Percentiles rank a stretch among this genome's conserved stretches.
phyloP scores from a whole-genome alignment of 805 yeast species.

The Monosporozyma unispora region DNA sequence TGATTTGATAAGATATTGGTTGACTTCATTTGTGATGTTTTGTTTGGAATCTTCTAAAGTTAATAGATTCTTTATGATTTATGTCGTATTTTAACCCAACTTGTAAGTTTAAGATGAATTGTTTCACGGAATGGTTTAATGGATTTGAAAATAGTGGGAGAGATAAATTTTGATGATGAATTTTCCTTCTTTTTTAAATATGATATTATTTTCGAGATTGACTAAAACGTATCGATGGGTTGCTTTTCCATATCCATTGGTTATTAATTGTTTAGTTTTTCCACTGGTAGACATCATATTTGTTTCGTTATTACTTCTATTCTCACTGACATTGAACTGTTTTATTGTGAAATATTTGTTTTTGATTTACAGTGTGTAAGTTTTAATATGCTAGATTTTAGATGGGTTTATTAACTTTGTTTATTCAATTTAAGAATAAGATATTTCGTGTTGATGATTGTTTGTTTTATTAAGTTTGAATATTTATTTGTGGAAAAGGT shows the following conservation, averaged over 20 bases:
- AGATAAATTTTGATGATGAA: not conserved
- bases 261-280: not conserved
- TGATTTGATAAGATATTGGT: not conserved
- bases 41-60: not conserved
- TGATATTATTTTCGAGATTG: not conserved
- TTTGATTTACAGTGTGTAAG: not conserved
- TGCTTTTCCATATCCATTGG: not conserved
- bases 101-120: not conserved
- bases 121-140: not conserved
- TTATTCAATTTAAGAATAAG: not conserved
- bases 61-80: not conserved
- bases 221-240: not conserved
- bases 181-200: not conserved
- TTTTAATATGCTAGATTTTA: not conserved
- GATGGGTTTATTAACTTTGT: not conserved
- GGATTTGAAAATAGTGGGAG: not conserved
- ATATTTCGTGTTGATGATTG: not conserved
- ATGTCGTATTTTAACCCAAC: not conserved
- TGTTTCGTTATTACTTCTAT: constrained; percentile 1
- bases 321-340: not conserved
- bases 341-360: not conserved
- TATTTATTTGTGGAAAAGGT: not conserved
- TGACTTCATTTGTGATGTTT: not conserved
- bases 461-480: not conserved
- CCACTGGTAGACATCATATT: constrained; percentile 2